Base-by-base conservation (phyloP, 768 basidiomycete genomes). In the Rhizopogon roseolus region DNA sequence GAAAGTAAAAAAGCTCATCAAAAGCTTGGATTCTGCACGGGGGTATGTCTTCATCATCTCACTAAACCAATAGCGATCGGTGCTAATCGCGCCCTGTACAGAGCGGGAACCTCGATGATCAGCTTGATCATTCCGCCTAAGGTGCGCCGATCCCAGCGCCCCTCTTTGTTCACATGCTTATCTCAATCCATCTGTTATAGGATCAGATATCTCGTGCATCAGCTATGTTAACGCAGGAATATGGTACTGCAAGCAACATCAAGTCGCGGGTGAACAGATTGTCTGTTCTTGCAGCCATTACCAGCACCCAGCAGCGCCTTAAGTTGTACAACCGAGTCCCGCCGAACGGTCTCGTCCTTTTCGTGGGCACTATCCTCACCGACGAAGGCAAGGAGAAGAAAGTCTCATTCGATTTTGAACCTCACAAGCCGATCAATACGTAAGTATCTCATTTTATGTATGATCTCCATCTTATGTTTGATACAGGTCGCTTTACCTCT, bases 331-430 rank as follows among this genome's bases (percentile, higher is more conserved):
- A 88, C 68, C 85, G 93, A 56, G 94, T 97, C 0, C 97, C 97
- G 1, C 93, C 93, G 2, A 98, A 98, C 60, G 97, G 95, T 53
- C 84, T 99, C 17, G 93, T 98, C 57, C 84, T 99, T 38, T 99
- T 98, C 71, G 97, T 98, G 54, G 97, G 97, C 29, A 99, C 97
- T 10, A 91, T 99, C 64, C 75, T 98, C 51, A 99, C 96, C 48
- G 94, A 98, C 62, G 96, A 98, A 72, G 96, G 96, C 54, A 99
- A 99, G 72, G 97, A 98, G 73, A 98, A 98, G 80, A 99, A 98
- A 71, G 92, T 96, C 29, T 94, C 93, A 0, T 98, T 98, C 64
- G 96, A 98, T 71, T 95, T 99, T 59, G 93, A 97, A 68, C 97
- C 97, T 7, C 96, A 97, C 72, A 98, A 98, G 69, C 94, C 96